Evolutionary conservation across 192 early-diverging fungal genomes (phyloP), one percentile per base, ranked within the genome.

Genomic region (Rhizophagus prolifer): DNA sequence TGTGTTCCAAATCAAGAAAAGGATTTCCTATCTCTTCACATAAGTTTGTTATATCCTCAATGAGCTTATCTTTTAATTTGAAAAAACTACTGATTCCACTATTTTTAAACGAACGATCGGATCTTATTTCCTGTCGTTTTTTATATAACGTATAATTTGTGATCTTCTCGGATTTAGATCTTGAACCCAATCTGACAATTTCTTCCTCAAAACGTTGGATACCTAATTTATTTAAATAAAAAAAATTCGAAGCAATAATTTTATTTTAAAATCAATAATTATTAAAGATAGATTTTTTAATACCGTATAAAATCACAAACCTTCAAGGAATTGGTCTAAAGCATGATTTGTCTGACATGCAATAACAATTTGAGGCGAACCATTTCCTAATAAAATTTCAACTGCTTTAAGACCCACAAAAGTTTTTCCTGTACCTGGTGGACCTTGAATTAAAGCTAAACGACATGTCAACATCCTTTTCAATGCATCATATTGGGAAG

Each of bases 301-400:
- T 16, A 26, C 10, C 30, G 13, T n/a, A n/a, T n/a, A n/a, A n/a
- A 67, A 46, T 23, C 16, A 58, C 14, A 8, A 9, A 76, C 81
- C 81, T 60, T 81, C 79, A 71, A 85, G 61, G 47, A 85, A 85
- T 63, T 85, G 83, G 58, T 85, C 83, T 44, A 85, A 60, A 0
- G 83, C 88, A 59, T 89, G 88, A 72, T 89, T 89, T 14, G 88
- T 89, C 65, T 89, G 87, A 58, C 88, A 89, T 28, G 88, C 79
- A 54, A 85, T 79, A 12, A 89, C 64, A 54, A 89, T 89, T 0
- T 83, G 80, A 7, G 83, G 81, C n/a, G 81, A 34, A 1, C 69
- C 58, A 36, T 88, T 79, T 21, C 82, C 78, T 5, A 88, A 65
- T 34, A 89, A 75, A 0, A 89, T 81, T 14, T 46, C 46, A 50